A percentile compares a stretch with the other conserved stretches of the same genome.
These are phyloP conservation scores for Peniophora sp. DNA, from an alignment of 1,284 basidiomycete species.

Conservation along the genomic window DNA sequence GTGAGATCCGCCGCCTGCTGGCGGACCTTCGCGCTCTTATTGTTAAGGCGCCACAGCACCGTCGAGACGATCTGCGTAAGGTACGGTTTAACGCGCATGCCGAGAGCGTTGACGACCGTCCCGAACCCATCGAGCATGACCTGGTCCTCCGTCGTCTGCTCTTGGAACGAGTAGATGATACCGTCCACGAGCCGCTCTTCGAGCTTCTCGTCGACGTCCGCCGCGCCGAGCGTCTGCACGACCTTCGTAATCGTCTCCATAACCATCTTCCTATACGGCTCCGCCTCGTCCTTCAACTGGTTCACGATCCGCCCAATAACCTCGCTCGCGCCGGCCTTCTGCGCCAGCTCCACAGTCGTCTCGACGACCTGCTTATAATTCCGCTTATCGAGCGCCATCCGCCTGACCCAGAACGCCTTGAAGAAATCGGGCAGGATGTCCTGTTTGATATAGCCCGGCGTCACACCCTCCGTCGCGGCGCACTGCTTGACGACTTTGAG, in stretches of 20 bases:
- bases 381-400: slow-evolving; percentile 94
- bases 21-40: slow-evolving; percentile 98
- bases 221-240: slow-evolving; percentile 84
- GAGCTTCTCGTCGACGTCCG: slow-evolving; percentile 93
- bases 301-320: slow-evolving; percentile 95
- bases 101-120: slow-evolving; percentile 91
- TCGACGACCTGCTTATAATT: slow-evolving; percentile 98
- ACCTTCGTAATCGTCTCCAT: slow-evolving; percentile 99
- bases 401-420: slow-evolving; percentile 96
- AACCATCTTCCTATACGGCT: slow-evolving; percentile 99
- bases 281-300: slow-evolving; percentile 93
- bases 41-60: slow-evolving; percentile 97
- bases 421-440: slow-evolving; percentile 99
- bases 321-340: slow-evolving; percentile 94
- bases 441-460: slow-evolving; percentile 88
- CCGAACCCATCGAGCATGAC: slow-evolving; percentile 99
- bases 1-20: slow-evolving; percentile 98
- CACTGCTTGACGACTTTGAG: slow-evolving; percentile 99
- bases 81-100: slow-evolving; percentile 97
- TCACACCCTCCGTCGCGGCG: slow-evolving; percentile 95
- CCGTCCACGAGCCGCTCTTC: slow-evolving; percentile 95
- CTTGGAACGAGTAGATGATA: slow-evolving; percentile 99
- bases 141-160: slow-evolving; percentile 97
- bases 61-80: slow-evolving; percentile 99
- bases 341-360: slow-evolving; percentile 95